Base-by-base conservation (phyloP, 2,329 filamentous ascomycete genomes). In the Magnaporthiopsis rhizophila region DNA sequence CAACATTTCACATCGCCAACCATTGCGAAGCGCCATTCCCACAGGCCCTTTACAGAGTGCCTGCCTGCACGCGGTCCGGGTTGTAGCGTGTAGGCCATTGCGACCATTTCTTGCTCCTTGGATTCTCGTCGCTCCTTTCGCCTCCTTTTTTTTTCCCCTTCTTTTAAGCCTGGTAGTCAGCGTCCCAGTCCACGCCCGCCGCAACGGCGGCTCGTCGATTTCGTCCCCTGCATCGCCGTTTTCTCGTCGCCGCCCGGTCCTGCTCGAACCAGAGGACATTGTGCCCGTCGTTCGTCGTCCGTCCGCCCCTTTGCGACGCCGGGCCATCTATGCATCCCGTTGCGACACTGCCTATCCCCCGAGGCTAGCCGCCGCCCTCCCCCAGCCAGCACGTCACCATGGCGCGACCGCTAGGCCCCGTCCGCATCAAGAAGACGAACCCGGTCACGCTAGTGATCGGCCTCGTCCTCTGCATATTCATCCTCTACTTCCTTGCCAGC, bases 341-440 rank as follows among this genome's bases (percentile, higher is more conserved):
- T 24, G 45, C 45, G n/a, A n/a, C 21, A 21, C 21, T 24, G 45
- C 21, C 21, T 24, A n/a, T n/a, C 18, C 8, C 50, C 59, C 34
- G 34, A 62, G 61, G 15, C 45, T 62, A 32, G 45, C n/a, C 24
- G 26, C 30, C 57, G 26, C 30, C 57, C 26, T 24, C 18, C 26
- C 61, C 28, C 28, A 26, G 45, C 57, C 30, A 30, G 45, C 26
- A 62, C 13, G 18, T 45, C 65, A 68, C 75, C 75, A 84, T 84
- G 82, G 80, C 82, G 72, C 80, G 82, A 74, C 79, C 83, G 74
- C 80, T 87, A 80, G 83, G 85, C 72, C 80, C 84, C 69, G 82
- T 85, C 70, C 90, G 91, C 78, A 84, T 94, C 74, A 91, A 91
- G 79, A 89, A 90, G 79, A 86, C 89, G 74, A 95, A 87, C 77